Conservation (phyloP, 768 basidiomycete genomes). For the Piloderma croceum region DNA sequence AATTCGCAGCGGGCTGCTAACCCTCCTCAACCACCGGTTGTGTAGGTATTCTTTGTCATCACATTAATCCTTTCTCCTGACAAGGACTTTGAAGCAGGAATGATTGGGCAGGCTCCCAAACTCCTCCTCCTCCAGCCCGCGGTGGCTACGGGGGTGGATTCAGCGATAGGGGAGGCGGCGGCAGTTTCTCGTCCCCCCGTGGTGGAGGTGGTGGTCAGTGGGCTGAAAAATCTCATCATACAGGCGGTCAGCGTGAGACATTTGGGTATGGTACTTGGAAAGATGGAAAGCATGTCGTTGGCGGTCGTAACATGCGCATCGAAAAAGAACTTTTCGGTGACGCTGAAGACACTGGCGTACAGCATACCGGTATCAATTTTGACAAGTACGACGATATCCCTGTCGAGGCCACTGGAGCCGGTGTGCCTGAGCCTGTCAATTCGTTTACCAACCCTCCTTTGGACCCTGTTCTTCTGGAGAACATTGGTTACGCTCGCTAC, state of each 20-base stretch:
- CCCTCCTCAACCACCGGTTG: constrained; percentile 52
- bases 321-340: constrained; percentile 98
- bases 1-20: constrained; percentile 80
- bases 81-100: constrained; percentile 36
- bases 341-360: constrained; percentile 73
- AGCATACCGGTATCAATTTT: constrained; percentile 98
- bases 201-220: constrained; percentile 32
- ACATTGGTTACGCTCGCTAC: constrained; percentile 91
- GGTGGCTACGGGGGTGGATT: constrained; percentile 34
- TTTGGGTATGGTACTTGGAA: constrained; percentile 78
- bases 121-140: constrained; percentile 50
- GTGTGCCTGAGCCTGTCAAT: constrained; percentile 91
- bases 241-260: constrained; percentile 44
- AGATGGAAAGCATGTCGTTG: constrained; percentile 84
- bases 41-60: constrained; percentile 19
- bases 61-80: constrained; percentile 8
- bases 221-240: constrained; percentile 29
- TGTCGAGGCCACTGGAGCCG: constrained; percentile 94
- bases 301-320: constrained; percentile 75
- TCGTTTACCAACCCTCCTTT: constrained; percentile 86
- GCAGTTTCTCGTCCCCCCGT: constrained; percentile 31
- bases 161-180: constrained; percentile 36
- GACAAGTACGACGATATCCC: constrained; percentile 99
- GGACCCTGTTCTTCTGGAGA: constrained; percentile 90
- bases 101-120: constrained; percentile 73